Base-by-base conservation (phyloP, 768 basidiomycete species). In the Lactarius deliciosus region DNA sequence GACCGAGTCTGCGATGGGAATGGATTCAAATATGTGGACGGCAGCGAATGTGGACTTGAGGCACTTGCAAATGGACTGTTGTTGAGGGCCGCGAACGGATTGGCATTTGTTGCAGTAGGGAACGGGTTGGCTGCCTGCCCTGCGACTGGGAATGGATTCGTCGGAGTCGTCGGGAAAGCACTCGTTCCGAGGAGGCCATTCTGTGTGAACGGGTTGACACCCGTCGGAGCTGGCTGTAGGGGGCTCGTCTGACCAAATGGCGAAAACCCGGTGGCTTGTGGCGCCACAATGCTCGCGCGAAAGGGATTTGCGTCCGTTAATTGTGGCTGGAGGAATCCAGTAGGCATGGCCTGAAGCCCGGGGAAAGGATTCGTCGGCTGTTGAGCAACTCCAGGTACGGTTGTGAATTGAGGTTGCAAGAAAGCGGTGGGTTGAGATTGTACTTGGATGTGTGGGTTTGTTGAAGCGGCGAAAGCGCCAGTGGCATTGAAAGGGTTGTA, bases 401-500 rank as follows among this genome's bases (percentile, higher is more conserved):
- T 61, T 22, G 64, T 74, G 60, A 68, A 45, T 64, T 71, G 69
- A 45, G 72, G 65, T 43, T 71, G 71, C 30, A 85, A 57, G 71
- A 86, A 85, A 8, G 86, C 87, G 5, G 87, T 88, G 22, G 81
- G 78, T 50, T 74, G 74, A 34, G 64, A 41, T 69, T 85, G 83
- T 59, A 69, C 60, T 62, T 72, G 74, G 58, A 61, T 43, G 45
- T 69, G 76, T 64, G 64, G 82, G 79, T 67, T 80, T 81, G 57
- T 80, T 77, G 76, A 83, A 82, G 70, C 84, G 83, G 70, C 82
- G 80, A 61, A 83, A 82, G 69, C 84, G 83, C 70, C 82, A 80
- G 62, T 81, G 79, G 64, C 83, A 85, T 59, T 82, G 77, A 98
- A 98, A 0, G 95, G 95, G 74, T 96, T 96, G 70, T 85, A 80